These are phyloP conservation scores for Jaapia argillacea DNA, from an alignment of 768 basidiomycete species.

Conservation along the genomic window DNA sequence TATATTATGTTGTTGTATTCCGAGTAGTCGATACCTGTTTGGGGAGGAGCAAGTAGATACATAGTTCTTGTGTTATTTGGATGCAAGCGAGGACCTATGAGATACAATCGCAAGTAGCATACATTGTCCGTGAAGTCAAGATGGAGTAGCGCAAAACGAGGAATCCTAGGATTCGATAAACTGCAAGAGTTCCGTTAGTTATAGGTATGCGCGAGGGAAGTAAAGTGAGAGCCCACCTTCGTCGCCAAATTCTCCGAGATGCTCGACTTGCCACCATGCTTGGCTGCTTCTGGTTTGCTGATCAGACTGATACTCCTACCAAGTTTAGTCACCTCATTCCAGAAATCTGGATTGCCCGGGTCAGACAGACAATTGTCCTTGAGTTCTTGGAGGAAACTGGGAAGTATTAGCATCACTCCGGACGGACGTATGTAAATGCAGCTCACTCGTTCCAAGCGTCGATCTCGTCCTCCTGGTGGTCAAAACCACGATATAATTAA, in stretches of 20 bases:
- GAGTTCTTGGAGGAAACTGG: conserved; percentile 53
- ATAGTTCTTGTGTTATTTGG: too few relatives aligned
- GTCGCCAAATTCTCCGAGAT: conserved; percentile 45
- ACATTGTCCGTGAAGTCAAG: too few relatives aligned
- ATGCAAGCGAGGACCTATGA: too few relatives aligned
- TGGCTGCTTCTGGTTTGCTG: conserved; percentile 46
- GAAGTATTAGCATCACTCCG: conserved; percentile 1
- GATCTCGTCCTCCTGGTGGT: conserved; percentile 65
- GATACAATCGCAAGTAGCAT: too few relatives aligned
- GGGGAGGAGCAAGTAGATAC: too few relatives aligned
- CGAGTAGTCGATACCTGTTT: too few relatives aligned
- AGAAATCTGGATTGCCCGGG: conserved; percentile 60
- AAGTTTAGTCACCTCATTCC: conserved; percentile 35
- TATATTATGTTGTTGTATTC: too few relatives aligned
- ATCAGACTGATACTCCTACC: conserved; percentile 56
- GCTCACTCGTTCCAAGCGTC: conserved; percentile 72
- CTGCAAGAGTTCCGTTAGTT: too few relatives aligned
- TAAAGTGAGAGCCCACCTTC: conserved; percentile 30
- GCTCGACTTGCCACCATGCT: conserved; percentile 44
- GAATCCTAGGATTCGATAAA: too few relatives aligned
- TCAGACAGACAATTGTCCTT: conserved; percentile 40
- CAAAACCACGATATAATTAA: not conserved
- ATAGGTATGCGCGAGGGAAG: not conserved
- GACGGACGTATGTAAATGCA: not conserved
- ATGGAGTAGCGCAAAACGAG: too few relatives aligned